Conservation (phyloP, 352 stramenopile genomes). For the Pythium phragmiticola region DNA sequence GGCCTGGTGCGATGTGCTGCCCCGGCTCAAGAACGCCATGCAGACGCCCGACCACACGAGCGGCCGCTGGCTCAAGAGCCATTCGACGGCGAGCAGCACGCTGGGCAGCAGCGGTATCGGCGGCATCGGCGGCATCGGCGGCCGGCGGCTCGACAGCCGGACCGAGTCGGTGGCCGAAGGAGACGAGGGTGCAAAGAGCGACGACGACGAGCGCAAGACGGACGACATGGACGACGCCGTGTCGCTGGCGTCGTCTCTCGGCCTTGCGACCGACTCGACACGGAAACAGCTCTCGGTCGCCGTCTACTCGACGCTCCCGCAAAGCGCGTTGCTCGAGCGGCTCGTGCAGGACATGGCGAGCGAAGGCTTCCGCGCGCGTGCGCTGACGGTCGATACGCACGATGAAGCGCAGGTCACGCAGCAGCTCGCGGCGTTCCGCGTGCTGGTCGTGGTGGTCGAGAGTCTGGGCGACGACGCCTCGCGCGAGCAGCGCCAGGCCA, state of each 20-base stretch:
- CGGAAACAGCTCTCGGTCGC: slow-evolving; percentile 3
- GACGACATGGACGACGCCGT: not conserved
- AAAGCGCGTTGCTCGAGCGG: slow-evolving; percentile 5
- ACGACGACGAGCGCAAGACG: slow-evolving; percentile 4
- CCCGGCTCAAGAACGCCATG: slow-evolving; percentile 51
- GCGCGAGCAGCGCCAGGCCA: slow-evolving; percentile 5
- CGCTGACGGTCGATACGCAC: not conserved
- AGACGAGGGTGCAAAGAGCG: slow-evolving; percentile 1
- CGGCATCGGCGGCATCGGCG: not conserved
- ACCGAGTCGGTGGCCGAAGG: slow-evolving; percentile 19
- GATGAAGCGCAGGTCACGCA: not conserved
- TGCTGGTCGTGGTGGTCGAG: slow-evolving; percentile 18
- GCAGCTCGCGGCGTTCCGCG: not conserved
- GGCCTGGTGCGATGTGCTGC: slow-evolving; percentile 45
- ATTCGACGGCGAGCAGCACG: not conserved
- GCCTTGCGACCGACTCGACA: not conserved
- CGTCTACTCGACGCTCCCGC: slow-evolving; percentile 10
- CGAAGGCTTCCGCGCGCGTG: not conserved
- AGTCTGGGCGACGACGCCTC: slow-evolving; percentile 5
- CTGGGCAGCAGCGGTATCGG: not conserved
- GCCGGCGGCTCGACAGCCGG: slow-evolving; percentile 6
- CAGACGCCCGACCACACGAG: slow-evolving; percentile 35
- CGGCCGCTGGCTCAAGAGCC: slow-evolving; percentile 21
- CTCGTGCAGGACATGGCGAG: slow-evolving; percentile 3
- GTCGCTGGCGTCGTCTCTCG: not conserved